Percentiles rank a stretch among this genome's conserved stretches.
phyloP scores from a whole-genome alignment of 805 yeast species.

The Blastobotrys mokoenaii region DNA sequence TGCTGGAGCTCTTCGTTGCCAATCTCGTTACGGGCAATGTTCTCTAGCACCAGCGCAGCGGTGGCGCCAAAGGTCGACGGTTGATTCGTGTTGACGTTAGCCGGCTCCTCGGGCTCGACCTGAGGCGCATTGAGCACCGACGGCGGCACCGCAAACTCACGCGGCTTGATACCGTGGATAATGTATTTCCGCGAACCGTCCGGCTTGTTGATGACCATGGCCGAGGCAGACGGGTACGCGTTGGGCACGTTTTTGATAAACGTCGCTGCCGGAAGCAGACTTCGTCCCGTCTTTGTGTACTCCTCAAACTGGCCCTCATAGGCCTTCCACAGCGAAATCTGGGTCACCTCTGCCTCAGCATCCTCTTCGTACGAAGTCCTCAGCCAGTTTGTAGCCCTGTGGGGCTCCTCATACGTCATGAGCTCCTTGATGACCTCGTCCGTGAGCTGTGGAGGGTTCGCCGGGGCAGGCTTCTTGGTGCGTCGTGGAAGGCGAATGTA shows the following conservation, averaged over 20 bases:
- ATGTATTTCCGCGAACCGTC: slow-evolving; percentile 72
- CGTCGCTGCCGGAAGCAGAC: slow-evolving; percentile 85
- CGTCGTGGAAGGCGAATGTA: slow-evolving; percentile 30
- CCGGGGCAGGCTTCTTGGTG: slow-evolving; percentile 56
- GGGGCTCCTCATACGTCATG: slow-evolving; percentile 67
- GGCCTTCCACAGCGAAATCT: slow-evolving; percentile 90
- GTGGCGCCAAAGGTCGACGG: slow-evolving; percentile 27
- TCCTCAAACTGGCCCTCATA: slow-evolving; percentile 81
- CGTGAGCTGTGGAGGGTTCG: slow-evolving; percentile 53
- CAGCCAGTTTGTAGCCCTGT: slow-evolving; percentile 90
- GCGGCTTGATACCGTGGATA: slow-evolving; percentile 89
- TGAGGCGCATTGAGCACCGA: slow-evolving; percentile 14
- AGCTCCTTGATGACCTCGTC: slow-evolving; percentile 50
- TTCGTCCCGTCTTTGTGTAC: slow-evolving; percentile 41
- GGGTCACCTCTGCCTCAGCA: slow-evolving; percentile 79
- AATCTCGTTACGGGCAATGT: slow-evolving; percentile 25
- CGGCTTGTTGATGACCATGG: slow-evolving; percentile 75
- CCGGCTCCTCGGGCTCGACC: slow-evolving; percentile 4
- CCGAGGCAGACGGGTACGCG: slow-evolving; percentile 82
- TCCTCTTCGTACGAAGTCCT: slow-evolving; percentile 81
- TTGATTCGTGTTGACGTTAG: slow-evolving; percentile 6
- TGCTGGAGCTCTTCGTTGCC: slow-evolving; percentile 20
- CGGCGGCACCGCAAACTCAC: slow-evolving; percentile 35
- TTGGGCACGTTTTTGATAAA: slow-evolving; percentile 89
- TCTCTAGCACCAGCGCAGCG: slow-evolving; percentile 29